Percentiles rank a stretch among this genome's conserved stretches.
phyloP scores from a whole-genome alignment of 495 filamentous ascomycete genomes.

The Penicillium lagena region DNA sequence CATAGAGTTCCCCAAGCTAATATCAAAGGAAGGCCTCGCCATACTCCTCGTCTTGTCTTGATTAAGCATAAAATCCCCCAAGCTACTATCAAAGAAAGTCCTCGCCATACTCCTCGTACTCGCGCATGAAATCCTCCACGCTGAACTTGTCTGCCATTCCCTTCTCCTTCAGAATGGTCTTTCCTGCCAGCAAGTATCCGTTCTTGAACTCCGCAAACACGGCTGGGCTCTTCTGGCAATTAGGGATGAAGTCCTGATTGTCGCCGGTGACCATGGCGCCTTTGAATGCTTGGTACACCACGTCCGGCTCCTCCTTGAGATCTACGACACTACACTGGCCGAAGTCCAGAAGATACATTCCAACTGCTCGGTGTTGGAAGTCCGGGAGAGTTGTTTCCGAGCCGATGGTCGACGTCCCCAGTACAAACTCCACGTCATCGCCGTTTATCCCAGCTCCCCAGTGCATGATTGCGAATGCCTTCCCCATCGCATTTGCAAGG shows the following conservation, averaged over 20 bases:
- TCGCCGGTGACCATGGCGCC: conserved; percentile 10
- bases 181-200: conserved; percentile 5
- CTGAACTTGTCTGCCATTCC: background rate
- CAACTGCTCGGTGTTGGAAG: conserved; percentile 2
- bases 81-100: background rate
- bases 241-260: conserved; percentile 9
- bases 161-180: background rate
- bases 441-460: conserved; percentile 6
- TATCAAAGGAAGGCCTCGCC: conserved; percentile 1
- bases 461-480: conserved; percentile 9
- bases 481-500: conserved; percentile 5
- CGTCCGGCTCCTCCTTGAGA: background rate
- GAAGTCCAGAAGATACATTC: conserved; percentile 6
- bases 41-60: conserved; percentile 8
- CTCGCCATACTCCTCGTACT: conserved; percentile 8
- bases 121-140: conserved; percentile 6
- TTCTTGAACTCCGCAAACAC: conserved; percentile 6
- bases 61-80: too few species aligned
- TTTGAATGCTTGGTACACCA: conserved; percentile 12
- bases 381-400: background rate
- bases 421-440: conserved; percentile 13
- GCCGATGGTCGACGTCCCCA: conserved; percentile 2
- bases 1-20: too few species aligned
- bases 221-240: background rate
- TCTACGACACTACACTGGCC: conserved; percentile 9